A percentile compares a stretch with the other conserved stretches of the same genome.
phyloP scores from a whole-genome alignment of 2,329 filamentous ascomycete species.

The Bipolaris bicolor region DNA sequence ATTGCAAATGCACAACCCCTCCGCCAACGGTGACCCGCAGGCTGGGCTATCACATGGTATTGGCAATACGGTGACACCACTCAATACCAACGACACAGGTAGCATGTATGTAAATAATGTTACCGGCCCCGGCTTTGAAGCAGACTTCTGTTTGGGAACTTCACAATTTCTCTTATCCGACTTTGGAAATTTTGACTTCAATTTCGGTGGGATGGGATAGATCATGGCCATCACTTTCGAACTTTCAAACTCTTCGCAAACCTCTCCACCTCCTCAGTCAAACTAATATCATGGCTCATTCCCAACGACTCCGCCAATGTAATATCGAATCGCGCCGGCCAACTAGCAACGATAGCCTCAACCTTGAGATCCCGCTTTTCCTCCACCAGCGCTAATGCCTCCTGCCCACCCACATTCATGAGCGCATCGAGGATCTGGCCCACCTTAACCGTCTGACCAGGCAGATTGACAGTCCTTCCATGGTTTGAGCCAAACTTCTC shows the following conservation, averaged over 20 bases:
- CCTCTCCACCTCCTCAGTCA: not conserved
- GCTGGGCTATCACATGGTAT: not conserved
- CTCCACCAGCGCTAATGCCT: not conserved
- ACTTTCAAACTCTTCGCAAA: not conserved
- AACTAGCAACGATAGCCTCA: not conserved
- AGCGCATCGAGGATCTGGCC: not conserved
- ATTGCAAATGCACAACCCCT: not conserved
- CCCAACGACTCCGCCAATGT: not conserved
- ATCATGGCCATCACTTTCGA: not conserved
- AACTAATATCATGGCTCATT: not conserved
- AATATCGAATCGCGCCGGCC: not conserved
- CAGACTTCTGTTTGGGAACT: not conserved
- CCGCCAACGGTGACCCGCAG: not conserved
- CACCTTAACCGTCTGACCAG: not conserved
- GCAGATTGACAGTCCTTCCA: not conserved
- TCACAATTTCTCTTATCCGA: not conserved
- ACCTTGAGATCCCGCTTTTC: not conserved
- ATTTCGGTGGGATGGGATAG: not conserved
- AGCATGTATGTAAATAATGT: not conserved
- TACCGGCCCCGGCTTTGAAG: not conserved
- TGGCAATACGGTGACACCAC: not conserved
- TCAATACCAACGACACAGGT: not conserved
- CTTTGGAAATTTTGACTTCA: not conserved
- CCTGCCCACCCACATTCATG: not conserved
- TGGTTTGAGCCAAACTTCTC: not conserved